Conservation (phyloP, 1,284 basidiomycete species). For the Nidula niveotomentosa region DNA sequence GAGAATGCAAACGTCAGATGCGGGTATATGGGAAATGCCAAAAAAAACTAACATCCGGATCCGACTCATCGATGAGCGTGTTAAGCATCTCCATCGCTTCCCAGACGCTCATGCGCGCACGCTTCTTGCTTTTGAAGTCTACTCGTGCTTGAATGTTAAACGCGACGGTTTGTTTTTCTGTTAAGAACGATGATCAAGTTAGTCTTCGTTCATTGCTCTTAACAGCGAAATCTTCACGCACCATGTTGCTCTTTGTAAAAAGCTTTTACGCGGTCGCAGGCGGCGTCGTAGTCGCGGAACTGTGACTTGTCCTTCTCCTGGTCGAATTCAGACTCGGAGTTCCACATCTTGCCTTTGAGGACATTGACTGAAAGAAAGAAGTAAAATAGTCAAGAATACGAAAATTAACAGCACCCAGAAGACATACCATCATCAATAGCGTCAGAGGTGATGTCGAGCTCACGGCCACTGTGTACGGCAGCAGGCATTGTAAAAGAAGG, state of each 20-base stretch:
- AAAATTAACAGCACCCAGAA: background rate
- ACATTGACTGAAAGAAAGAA: constrained; percentile 53
- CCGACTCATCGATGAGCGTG: constrained; percentile 86
- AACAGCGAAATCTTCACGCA: constrained; percentile 21
- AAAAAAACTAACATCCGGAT: constrained; percentile 67
- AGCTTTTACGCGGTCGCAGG: constrained; percentile 83
- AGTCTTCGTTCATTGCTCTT: no score
- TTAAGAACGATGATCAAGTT: background rate
- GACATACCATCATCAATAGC: constrained; percentile 69
- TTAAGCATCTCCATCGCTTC: constrained; percentile 91
- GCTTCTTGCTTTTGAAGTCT: constrained; percentile 65
- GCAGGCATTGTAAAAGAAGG: constrained; percentile 18
- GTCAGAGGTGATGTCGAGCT: constrained; percentile 72
- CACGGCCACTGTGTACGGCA: constrained; percentile 17
- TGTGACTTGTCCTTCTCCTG: constrained; percentile 73
- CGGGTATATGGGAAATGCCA: constrained; percentile 1
- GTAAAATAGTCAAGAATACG: background rate
- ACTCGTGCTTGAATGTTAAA: constrained; percentile 80
- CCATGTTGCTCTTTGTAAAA: constrained; percentile 91
- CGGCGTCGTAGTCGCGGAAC: constrained; percentile 76
- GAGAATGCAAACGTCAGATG: constrained; percentile 12
- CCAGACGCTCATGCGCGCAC: constrained; percentile 81
- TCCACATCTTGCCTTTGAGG: constrained; percentile 61
- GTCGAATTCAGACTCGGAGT: constrained; percentile 68
- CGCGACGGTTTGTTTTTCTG: constrained; percentile 86